These are phyloP conservation scores for Boletus rubescentipes DNA, from an alignment of 768 basidiomycete genomes.

Conservation along the genomic window DNA sequence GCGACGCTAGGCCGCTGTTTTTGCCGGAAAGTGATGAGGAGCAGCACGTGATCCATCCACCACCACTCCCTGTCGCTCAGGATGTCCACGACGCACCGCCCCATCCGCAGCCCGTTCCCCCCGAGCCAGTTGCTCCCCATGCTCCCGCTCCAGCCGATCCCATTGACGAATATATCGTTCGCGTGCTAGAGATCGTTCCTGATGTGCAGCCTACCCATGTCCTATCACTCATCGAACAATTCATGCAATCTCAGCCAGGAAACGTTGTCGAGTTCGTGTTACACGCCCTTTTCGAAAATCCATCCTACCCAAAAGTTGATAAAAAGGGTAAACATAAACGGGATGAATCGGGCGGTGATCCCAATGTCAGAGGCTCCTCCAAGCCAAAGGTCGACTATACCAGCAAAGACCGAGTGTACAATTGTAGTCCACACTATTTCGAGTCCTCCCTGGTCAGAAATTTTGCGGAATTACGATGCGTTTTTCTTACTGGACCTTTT, in stretches of 20 bases:
- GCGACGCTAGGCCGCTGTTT: conserved; percentile 32
- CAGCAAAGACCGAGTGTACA: conserved; percentile 42
- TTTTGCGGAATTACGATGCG: not conserved
- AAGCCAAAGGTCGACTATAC: conserved; percentile 56
- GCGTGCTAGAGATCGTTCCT: conserved; percentile 67
- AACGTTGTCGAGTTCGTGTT: conserved; percentile 53
- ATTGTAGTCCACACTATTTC: conserved; percentile 46
- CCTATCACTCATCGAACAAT: conserved; percentile 44
- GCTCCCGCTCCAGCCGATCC: conserved; percentile 16
- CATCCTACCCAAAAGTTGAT: conserved; percentile 55
- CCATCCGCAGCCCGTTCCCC: not conserved
- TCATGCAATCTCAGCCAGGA: conserved; percentile 35
- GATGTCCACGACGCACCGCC: not conserved
- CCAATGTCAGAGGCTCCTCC: conserved; percentile 25
- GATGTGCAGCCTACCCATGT: conserved; percentile 63
- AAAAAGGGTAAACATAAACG: conserved; percentile 48
- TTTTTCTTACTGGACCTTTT: not conserved
- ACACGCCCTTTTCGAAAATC: conserved; percentile 61
- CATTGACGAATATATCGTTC: conserved; percentile 39
- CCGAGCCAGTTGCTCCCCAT: conserved; percentile 5
- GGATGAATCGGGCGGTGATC: conserved; percentile 29
- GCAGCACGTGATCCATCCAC: not conserved
- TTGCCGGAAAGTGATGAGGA: conserved; percentile 40
- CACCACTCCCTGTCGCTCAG: not conserved
- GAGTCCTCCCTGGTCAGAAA: conserved; percentile 49